Conservation (phyloP, 2,329 filamentous ascomycete genomes). For the Harringtonia aguacate region DNA sequence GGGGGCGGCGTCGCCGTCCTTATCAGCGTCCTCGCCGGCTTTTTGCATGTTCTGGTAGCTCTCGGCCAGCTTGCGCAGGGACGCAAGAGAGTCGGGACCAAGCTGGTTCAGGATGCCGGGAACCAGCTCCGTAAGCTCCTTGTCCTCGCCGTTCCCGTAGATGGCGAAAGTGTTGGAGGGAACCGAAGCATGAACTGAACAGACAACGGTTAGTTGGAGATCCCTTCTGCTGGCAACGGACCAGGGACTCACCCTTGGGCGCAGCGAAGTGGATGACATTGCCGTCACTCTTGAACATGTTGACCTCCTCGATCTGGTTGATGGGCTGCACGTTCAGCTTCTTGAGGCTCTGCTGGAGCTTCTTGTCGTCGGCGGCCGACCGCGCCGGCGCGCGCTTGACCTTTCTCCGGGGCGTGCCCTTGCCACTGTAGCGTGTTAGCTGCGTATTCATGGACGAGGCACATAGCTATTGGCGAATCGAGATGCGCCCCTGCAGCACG, state of each 20-base stretch:
- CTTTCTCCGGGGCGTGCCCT: slow-evolving; percentile 95
- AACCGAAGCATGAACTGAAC: slow-evolving; percentile 84
- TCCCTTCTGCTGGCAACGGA: no score
- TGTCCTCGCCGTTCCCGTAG: slow-evolving; percentile 97
- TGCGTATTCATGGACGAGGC: not conserved
- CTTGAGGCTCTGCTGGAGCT: slow-evolving; percentile 94
- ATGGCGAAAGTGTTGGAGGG: slow-evolving; percentile 99
- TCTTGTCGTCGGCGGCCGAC: slow-evolving; percentile 96
- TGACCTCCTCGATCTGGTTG: slow-evolving; percentile 99
- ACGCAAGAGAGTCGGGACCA: slow-evolving; percentile 93
- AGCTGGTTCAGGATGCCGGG: slow-evolving; percentile 99
- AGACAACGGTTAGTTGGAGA: not conserved
- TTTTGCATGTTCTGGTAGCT: slow-evolving; percentile 98
- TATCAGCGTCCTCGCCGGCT: slow-evolving; percentile 64
- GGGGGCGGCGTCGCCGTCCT: slow-evolving; percentile 72
- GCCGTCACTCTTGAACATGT: slow-evolving; percentile 99
- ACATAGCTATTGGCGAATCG: not conserved
- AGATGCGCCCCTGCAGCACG: not conserved
- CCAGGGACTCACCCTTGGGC: slow-evolving; percentile 69
- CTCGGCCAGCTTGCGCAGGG: slow-evolving; percentile 95
- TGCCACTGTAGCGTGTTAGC: slow-evolving; percentile 50
- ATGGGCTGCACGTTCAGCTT: slow-evolving; percentile 99
- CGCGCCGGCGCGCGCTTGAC: slow-evolving; percentile 95
- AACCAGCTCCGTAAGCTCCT: slow-evolving; percentile 98
- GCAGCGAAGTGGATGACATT: slow-evolving; percentile 99